phyloP scores from a whole-genome alignment of 2,329 filamentous ascomycete genomes.

The Xylariaceae sp. region DNA sequence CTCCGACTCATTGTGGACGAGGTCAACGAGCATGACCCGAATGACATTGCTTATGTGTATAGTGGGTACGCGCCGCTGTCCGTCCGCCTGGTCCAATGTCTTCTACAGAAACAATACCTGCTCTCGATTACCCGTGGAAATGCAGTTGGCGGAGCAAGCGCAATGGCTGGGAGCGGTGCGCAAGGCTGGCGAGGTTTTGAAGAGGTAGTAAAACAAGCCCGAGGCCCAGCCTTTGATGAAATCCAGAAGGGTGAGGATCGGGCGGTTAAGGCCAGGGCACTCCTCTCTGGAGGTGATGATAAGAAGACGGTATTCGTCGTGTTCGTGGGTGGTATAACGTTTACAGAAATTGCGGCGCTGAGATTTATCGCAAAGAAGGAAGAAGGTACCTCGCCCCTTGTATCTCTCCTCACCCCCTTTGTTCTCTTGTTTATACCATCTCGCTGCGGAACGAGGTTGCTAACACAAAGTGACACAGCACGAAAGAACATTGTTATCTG shows the following conservation, averaged over 20 bases:
- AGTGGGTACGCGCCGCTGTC: constrained; percentile 93
- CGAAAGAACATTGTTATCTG: constrained; percentile 84
- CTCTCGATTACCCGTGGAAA: constrained; percentile 63
- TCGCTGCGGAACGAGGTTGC: constrained; percentile 8
- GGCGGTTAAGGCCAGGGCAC: constrained; percentile 76
- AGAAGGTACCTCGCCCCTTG: constrained; percentile 47
- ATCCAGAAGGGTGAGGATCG: constrained; percentile 90
- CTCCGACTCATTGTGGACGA: constrained; percentile 90
- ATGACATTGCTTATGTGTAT: constrained; percentile 96
- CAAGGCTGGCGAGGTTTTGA: constrained; percentile 94
- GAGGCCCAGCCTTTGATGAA: constrained; percentile 86
- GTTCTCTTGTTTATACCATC: constrained; percentile 10
- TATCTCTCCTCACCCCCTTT: neutral
- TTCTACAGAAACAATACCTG: constrained; percentile 85
- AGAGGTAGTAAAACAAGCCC: constrained; percentile 79
- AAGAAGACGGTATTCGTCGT: constrained; percentile 93
- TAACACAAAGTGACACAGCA: constrained; percentile 37
- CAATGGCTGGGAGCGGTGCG: constrained; percentile 51
- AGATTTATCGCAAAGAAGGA: constrained; percentile 83
- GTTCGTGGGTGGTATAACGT: constrained; percentile 93
- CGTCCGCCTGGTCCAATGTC: constrained; percentile 83
- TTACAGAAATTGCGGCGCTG: constrained; percentile 90
- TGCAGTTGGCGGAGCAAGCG: constrained; percentile 42
- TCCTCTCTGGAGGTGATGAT: constrained; percentile 68
- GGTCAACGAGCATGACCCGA: constrained; percentile 89